Evolutionary conservation across 768 basidiomycete species (phyloP), one percentile per base, ranked within the genome.

Genomic region (Crepidotus variabilis): DNA sequence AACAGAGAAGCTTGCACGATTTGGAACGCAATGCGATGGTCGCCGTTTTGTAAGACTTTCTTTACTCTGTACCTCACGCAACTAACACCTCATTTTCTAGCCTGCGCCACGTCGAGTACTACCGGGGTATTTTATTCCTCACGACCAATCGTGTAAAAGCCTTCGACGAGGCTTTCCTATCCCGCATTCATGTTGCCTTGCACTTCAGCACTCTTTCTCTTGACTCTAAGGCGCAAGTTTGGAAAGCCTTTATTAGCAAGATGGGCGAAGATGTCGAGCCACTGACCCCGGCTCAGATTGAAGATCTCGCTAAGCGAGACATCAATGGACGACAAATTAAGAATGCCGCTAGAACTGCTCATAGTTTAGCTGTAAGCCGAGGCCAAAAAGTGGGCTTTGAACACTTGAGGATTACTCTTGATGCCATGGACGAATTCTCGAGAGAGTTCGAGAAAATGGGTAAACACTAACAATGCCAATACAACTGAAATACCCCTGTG

Each of bases 21-120:
- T 65, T 87, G 11, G 77, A 84, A 62, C 76, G 86, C 10, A 89
- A 88, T 60, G 86, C 86, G 0, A 85, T 88, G 79, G 85, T 89
- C 6, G 85, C 85, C 2, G 85, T 87, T 11, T 87, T 85, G 78
- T 80, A 64, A 59, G 74, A 65, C 32, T 47, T 18, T 47, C 57
- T 33, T 54, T 35, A 50, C 18, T 58, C 45, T 52, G 65, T 35
- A 62, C 66, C 52, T 50, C 34, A 70, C 69, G 63, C 64, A 63
- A 39, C 63, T 0, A 60, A 69, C 22, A 68, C 56, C 36, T 62
- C 64, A 46, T 58, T 67, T 36, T 63, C 2, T 50, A 81, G 78
- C 72, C 72, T 82, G 23, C 78, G 81, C 18, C 81, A 82, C 63
- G 75, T 84, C 54, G 81, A 82, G 57, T 82, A 81, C 65, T 80